Evolutionary conservation across 164 flowering plant genomes (phyloP).

Genomic region (Piper betle): DNA sequence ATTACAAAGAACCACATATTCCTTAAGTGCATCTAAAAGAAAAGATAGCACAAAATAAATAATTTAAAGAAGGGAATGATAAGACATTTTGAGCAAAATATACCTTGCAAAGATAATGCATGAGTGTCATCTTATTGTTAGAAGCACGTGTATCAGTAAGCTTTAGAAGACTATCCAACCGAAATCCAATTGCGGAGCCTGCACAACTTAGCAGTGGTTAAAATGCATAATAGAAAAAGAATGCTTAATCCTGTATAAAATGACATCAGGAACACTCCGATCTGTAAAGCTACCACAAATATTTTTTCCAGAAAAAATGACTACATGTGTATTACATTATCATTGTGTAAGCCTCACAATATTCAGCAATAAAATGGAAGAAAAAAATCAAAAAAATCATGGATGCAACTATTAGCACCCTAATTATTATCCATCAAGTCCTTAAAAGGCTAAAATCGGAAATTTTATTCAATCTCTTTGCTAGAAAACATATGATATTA

Average conservation of each 20-base stretch:
- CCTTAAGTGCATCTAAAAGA: not conserved
- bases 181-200: constrained; percentile 85
- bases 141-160: constrained; percentile 79
- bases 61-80: not conserved
- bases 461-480: too few species aligned
- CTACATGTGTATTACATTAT: too few species aligned
- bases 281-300: too few species aligned
- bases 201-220: constrained; percentile 6
- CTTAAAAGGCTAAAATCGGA: too few species aligned
- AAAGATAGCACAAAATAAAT: too few species aligned
- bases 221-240: not conserved
- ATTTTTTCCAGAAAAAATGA: too few species aligned
- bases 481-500: too few species aligned
- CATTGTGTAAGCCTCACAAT: not conserved
- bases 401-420: not conserved
- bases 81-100: not conserved
- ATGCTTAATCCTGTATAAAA: not conserved
- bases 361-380: not conserved
- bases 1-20: not conserved
- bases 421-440: not conserved
- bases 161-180: constrained; percentile 79
- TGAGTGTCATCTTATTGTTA: constrained; percentile 75
- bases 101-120: constrained; percentile 92
- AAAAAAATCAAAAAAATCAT: not conserved
- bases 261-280: too few species aligned